Conservation (phyloP, 345 rosid species). For the Kernera saxatilis region DNA sequence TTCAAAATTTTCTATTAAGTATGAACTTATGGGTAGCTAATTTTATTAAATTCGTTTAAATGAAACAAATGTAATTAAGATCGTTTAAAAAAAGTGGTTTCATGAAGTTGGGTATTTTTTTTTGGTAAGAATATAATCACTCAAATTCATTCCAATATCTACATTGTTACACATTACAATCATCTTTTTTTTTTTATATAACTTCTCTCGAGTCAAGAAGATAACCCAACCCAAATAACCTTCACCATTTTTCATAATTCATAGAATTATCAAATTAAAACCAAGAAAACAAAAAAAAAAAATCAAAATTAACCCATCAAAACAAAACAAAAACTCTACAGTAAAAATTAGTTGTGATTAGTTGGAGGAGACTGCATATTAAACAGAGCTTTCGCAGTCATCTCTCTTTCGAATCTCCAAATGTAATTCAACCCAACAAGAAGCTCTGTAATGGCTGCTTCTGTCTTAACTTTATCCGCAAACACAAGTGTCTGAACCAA, state of each 20-base stretch:
- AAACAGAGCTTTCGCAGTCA: conserved; percentile 82
- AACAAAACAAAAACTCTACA: conserved; percentile 21
- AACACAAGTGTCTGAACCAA: conserved; percentile 74
- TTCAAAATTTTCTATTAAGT: background rate
- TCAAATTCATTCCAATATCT: background rate
- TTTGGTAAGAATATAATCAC: background rate
- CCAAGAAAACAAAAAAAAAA: background rate
- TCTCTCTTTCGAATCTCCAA: conserved; percentile 96
- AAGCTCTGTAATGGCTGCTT: conserved; percentile 90
- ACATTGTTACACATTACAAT: background rate
- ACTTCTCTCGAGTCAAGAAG: background rate
- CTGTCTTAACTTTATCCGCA: conserved; percentile 79
- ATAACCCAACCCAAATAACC: conserved; percentile 8
- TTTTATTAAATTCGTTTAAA: too few relatives aligned
- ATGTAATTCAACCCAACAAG: conserved; percentile 91
- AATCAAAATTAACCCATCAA: conserved; percentile 7
- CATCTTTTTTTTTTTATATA: background rate
- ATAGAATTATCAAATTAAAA: conserved; percentile 21
- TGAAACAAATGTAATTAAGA: background rate
- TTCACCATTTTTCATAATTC: conserved; percentile 1
- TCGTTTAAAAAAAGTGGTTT: too few relatives aligned
- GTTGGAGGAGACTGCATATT: conserved; percentile 42
- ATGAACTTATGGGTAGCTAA: too few relatives aligned
- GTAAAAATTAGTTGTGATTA: conserved; percentile 36
- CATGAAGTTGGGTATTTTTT: too few relatives aligned